phyloP scores from a whole-genome alignment of 169 alveolate genomes.

The Eimeria sp. region DNA sequence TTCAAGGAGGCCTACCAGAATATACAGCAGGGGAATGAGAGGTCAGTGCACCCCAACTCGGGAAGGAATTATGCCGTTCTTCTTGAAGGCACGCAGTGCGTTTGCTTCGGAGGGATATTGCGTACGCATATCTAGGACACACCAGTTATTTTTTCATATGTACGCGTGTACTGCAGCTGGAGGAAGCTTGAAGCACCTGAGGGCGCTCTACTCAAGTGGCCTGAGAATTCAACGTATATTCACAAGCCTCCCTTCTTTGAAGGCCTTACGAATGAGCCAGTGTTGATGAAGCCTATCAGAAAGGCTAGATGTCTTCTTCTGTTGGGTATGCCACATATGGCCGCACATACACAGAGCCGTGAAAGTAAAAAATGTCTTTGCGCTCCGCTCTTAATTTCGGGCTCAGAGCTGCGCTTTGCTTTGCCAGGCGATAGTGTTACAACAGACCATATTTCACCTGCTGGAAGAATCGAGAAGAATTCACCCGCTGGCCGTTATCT shows the following conservation, averaged over 20 bases:
- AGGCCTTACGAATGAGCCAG: conserved; percentile 81
- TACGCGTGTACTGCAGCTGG: conserved; percentile 89
- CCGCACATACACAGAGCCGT: not conserved
- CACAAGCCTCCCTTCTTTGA: conserved; percentile 88
- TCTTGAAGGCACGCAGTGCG: not conserved
- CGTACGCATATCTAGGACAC: not conserved
- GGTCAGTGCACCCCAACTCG: not conserved
- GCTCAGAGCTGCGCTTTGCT: not conserved
- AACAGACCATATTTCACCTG: conserved; percentile 99
- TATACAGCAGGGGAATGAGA: conserved; percentile 95
- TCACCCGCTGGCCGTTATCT: conserved; percentile 97
- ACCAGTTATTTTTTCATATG: not conserved
- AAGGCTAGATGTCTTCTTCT: conserved; percentile 87
- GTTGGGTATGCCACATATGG: conserved; percentile 58
- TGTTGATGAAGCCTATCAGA: conserved; percentile 38
- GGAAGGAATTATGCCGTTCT: not conserved
- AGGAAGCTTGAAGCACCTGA: conserved; percentile 92
- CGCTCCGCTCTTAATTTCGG: not conserved
- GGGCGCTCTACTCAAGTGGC: conserved; percentile 96
- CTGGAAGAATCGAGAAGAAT: conserved; percentile 97
- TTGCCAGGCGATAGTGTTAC: conserved; percentile 97
- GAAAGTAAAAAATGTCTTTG: not conserved
- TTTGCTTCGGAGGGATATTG: not conserved
- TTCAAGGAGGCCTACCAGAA: conserved; percentile 95
- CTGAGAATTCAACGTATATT: conserved; percentile 96